Conservation (phyloP, 495 filamentous ascomycete genomes). For the Penicillium flavigenum region DNA sequence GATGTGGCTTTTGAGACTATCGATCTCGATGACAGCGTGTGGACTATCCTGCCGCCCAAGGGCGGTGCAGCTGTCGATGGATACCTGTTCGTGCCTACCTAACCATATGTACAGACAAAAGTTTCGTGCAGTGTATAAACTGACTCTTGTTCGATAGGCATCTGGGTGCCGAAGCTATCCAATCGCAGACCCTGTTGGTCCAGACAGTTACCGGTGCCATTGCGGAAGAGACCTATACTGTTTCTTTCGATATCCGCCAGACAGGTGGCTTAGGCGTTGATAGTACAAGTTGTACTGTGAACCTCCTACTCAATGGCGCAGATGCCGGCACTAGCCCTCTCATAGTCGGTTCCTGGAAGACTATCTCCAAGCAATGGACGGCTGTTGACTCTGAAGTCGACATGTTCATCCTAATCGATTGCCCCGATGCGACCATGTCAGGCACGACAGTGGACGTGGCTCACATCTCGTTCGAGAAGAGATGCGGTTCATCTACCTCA, state of each 20-base stretch:
- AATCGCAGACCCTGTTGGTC: background rate
- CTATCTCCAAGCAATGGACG: conserved; percentile 5
- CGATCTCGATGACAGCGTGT: background rate
- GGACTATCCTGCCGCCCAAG: background rate
- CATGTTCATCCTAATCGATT: background rate
- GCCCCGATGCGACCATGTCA: background rate
- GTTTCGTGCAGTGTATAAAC: background rate
- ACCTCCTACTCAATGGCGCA: background rate
- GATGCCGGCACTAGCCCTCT: background rate
- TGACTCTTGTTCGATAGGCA: background rate
- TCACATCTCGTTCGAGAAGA: background rate
- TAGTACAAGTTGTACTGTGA: background rate
- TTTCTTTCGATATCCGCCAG: conserved; percentile 7
- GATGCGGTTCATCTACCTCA: background rate
- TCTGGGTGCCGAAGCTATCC: background rate
- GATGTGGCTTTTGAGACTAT: conserved; percentile 1
- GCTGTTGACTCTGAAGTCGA: background rate
- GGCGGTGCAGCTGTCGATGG: background rate
- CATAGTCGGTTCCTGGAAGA: background rate
- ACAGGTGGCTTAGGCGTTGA: background rate
- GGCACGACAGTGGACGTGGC: conserved; percentile 2
- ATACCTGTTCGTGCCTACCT: conserved; percentile 1
- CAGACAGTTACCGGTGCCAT: background rate
- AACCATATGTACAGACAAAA: background rate
- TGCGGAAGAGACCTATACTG: conserved; percentile 1